Evolutionary conservation across 1,284 basidiomycete species (phyloP).

Genomic region (Tilletia indica): DNA sequence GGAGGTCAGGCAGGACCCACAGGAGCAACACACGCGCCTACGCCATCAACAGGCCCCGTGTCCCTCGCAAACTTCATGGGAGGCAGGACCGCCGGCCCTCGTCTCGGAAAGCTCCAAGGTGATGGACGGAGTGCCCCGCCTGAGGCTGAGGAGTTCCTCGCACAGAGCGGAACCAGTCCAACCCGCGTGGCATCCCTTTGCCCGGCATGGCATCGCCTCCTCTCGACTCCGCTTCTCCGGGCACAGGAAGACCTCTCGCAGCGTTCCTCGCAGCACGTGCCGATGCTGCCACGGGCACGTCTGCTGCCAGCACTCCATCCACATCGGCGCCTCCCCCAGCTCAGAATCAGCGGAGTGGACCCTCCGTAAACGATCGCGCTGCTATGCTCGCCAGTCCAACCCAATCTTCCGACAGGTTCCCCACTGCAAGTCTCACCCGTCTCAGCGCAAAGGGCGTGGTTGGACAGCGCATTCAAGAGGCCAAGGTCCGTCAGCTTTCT

Average conservation of each 20-base stretch:
- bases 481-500: constrained; percentile 31
- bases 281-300: not conserved
- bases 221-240: too few relatives aligned
- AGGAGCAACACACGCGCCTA: constrained; percentile 36
- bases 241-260: not conserved
- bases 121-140: constrained; percentile 48
- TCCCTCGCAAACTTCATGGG: constrained; percentile 55
- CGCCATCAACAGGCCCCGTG: constrained; percentile 30
- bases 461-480: constrained; percentile 46
- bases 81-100: constrained; percentile 47
- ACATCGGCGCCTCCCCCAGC: not conserved
- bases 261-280: constrained; percentile 12
- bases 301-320: not conserved
- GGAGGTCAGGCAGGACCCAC: constrained; percentile 53
- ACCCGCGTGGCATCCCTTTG: not conserved
- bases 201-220: constrained; percentile 8
- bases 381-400: not conserved
- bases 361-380: too few relatives aligned
- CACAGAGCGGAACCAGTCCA: not conserved
- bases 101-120: constrained; percentile 48
- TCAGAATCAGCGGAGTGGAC: too few relatives aligned
- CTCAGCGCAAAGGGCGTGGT: constrained; percentile 46
- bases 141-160: constrained; percentile 28
- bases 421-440: constrained; percentile 40
- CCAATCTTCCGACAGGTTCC: constrained; percentile 29